These are phyloP conservation scores for Aspergillus eucalypticola DNA, from an alignment of 2,329 filamentous ascomycete genomes.

Conservation along the genomic window DNA sequence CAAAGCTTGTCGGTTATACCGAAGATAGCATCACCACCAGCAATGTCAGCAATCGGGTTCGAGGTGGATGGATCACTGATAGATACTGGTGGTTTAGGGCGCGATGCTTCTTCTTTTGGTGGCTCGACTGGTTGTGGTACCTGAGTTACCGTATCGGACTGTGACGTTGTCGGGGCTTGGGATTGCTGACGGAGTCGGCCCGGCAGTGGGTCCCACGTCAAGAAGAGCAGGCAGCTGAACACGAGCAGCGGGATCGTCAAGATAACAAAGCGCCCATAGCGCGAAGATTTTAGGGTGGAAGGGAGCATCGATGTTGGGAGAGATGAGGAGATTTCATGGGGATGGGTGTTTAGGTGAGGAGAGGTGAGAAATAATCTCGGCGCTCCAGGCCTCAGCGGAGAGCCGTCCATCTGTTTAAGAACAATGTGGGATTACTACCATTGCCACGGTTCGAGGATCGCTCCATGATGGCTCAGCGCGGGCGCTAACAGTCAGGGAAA, in stretches of 20 bases:
- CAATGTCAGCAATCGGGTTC: not conserved
- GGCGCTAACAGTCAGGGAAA: too few relatives aligned
- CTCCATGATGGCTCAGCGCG: too few relatives aligned
- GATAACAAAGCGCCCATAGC: not conserved
- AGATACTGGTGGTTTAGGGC: not conserved
- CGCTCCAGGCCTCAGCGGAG: not conserved
- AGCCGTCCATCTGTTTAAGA: not conserved
- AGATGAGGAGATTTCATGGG: not conserved
- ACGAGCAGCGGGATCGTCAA: not conserved
- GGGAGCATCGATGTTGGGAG: not conserved
- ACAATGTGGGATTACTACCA: not conserved
- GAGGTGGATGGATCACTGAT: not conserved
- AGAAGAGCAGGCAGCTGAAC: not conserved
- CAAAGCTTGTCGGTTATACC: constrained; percentile 5
- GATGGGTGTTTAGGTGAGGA: not conserved
- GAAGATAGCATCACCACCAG: not conserved
- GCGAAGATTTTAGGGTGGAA: not conserved
- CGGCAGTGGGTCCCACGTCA: not conserved
- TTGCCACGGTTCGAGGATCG: not conserved
- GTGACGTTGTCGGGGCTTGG: not conserved
- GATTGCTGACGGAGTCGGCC: not conserved
- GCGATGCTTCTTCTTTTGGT: not conserved
- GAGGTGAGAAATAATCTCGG: not conserved
- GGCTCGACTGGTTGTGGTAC: not conserved
- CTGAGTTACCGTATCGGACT: not conserved